Percentiles rank a stretch among this genome's conserved stretches.
Conservation (phyloP, 352 stramenopile species). For the Pythium phragmiticola region DNA sequence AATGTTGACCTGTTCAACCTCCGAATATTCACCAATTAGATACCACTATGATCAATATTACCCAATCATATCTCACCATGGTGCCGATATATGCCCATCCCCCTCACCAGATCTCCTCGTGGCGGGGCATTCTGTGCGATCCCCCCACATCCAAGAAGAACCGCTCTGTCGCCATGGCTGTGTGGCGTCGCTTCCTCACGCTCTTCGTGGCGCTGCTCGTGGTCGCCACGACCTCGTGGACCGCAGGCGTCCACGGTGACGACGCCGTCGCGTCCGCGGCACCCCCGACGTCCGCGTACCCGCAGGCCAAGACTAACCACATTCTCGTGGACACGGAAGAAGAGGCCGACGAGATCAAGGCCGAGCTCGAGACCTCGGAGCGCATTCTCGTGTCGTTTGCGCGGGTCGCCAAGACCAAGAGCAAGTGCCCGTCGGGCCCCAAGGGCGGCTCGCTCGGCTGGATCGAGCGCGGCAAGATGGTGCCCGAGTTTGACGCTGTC, state of each 20-base stretch:
- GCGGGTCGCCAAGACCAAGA: slow-evolving; percentile 29
- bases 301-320: slow-evolving; percentile 34
- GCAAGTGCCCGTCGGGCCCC: slow-evolving; percentile 34
- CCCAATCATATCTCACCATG: slow-evolving; percentile 6
- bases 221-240: slow-evolving; percentile 17
- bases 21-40: slow-evolving; percentile 12
- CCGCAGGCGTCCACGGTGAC: slow-evolving; percentile 4
- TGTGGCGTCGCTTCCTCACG: slow-evolving; percentile 18
- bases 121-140: not conserved
- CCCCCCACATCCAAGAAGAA: slow-evolving; percentile 8
- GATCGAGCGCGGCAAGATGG: slow-evolving; percentile 36
- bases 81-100: not conserved
- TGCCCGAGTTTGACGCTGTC: slow-evolving; percentile 33
- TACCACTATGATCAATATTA: not conserved
- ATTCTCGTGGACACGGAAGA: slow-evolving; percentile 37
- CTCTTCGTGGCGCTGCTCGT: slow-evolving; percentile 24
- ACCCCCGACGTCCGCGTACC: not conserved
- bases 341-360: slow-evolving; percentile 29
- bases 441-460: slow-evolving; percentile 34
- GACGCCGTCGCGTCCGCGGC: slow-evolving; percentile 5
- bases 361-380: slow-evolving; percentile 22
- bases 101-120: slow-evolving; percentile 8
- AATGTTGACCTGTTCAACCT: slow-evolving; percentile 2
- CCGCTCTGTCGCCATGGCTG: slow-evolving; percentile 9
- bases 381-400: slow-evolving; percentile 29